These are phyloP conservation scores for Zasmidium cellare DNA, from an alignment of 2,329 filamentous ascomycete species.

Conservation along the genomic window DNA sequence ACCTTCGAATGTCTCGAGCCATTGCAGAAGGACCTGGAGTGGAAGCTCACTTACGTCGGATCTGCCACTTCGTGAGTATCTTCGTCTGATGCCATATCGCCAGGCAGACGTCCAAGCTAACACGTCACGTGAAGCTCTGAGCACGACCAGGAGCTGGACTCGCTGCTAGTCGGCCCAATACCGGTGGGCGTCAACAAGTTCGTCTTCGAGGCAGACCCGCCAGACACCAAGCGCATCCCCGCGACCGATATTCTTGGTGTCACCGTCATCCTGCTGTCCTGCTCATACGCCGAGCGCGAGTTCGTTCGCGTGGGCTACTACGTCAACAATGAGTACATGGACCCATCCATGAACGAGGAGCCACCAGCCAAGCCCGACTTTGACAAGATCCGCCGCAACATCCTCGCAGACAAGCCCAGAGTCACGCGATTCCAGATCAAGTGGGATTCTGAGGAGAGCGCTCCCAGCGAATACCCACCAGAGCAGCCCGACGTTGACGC, in stretches of 20 bases:
- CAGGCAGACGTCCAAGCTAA: slow-evolving; percentile 8
- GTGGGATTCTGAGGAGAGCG: slow-evolving; percentile 98
- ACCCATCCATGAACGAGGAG: slow-evolving; percentile 82
- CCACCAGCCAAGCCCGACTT: slow-evolving; percentile 90
- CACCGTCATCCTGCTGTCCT: slow-evolving; percentile 93
- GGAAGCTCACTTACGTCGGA: slow-evolving; percentile 98
- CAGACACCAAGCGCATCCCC: slow-evolving; percentile 86
- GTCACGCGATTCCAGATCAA: slow-evolving; percentile 98
- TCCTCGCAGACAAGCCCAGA: slow-evolving; percentile 93
- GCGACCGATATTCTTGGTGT: slow-evolving; percentile 95
- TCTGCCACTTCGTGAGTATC: slow-evolving; percentile 86
- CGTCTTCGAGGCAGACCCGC: slow-evolving; percentile 91
- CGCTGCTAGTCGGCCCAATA: slow-evolving; percentile 93
- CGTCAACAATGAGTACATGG: slow-evolving; percentile 98
- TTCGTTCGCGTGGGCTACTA: slow-evolving; percentile 99
- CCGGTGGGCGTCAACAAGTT: slow-evolving; percentile 99
- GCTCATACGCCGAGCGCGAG: slow-evolving; percentile 92
- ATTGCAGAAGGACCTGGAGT: slow-evolving; percentile 95
- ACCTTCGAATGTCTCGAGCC: slow-evolving; percentile 97
- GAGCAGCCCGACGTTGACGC: slow-evolving; percentile 96
- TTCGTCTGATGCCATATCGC: background rate
- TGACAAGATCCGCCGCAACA: slow-evolving; percentile 87
- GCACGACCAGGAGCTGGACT: slow-evolving; percentile 97
- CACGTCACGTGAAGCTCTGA: slow-evolving; percentile 65
- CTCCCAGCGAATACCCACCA: slow-evolving; percentile 91